Percentiles rank a stretch among this genome's conserved stretches.
Conservation (phyloP, 2,329 filamentous ascomycete genomes). For the Zymoseptoria crescenta region DNA sequence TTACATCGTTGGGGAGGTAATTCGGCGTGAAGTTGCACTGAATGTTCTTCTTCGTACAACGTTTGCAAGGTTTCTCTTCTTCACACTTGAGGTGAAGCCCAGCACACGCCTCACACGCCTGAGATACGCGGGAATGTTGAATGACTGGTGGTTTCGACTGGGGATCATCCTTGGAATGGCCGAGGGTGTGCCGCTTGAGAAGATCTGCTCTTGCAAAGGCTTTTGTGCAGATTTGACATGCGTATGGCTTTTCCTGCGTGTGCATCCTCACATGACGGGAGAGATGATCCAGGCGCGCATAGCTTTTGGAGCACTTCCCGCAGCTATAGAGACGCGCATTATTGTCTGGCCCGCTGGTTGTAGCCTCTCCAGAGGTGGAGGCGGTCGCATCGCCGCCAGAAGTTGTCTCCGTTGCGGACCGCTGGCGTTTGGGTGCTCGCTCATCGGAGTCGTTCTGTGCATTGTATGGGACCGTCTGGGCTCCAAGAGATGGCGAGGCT, state of each 20-base stretch:
- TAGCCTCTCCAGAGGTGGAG: slow-evolving; percentile 2
- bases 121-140: slow-evolving; percentile 36
- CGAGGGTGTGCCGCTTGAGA: slow-evolving; percentile 44
- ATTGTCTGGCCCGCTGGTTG: slow-evolving; percentile 6
- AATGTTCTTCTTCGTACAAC: slow-evolving; percentile 44
- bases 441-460: slow-evolving; percentile 4
- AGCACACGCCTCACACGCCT: slow-evolving; percentile 47
- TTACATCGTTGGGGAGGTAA: slow-evolving; percentile 16
- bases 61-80: slow-evolving; percentile 47
- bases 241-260: slow-evolving; percentile 39
- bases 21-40: slow-evolving; percentile 32
- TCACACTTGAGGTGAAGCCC: slow-evolving; percentile 47
- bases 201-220: slow-evolving; percentile 43
- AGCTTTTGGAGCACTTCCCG: slow-evolving; percentile 45
- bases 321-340: slow-evolving; percentile 39
- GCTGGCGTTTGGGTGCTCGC: slow-evolving; percentile 7
- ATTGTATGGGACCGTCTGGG: not conserved
- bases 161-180: slow-evolving; percentile 32
- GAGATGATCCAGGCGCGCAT: slow-evolving; percentile 47
- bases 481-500: not conserved
- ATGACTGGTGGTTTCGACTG: slow-evolving; percentile 24
- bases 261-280: slow-evolving; percentile 45
- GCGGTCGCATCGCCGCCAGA: slow-evolving; percentile 5
- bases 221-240: slow-evolving; percentile 34
- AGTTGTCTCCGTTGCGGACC: slow-evolving; percentile 2